Evolutionary conservation across 2,329 filamentous ascomycete genomes (phyloP), one percentile per base, ranked within the genome.

Genomic region (Microcera coccophila): DNA sequence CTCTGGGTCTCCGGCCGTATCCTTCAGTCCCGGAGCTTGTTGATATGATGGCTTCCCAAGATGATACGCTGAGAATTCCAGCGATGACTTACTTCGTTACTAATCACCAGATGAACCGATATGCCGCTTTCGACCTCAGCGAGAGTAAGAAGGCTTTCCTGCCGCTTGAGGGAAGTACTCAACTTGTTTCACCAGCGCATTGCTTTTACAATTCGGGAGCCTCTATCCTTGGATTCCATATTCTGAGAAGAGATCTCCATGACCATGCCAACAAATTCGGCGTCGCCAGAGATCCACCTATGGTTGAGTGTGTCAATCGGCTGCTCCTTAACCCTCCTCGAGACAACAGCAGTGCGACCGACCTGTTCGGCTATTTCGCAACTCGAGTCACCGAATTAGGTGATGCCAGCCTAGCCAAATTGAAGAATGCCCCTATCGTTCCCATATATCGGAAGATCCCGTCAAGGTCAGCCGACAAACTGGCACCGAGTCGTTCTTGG

Each of bases 121-220:
- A 98, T 62, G 75, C 69, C 1, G 67, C 70, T 3, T 87, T 81
- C 60, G 76, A 82, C 52, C 74, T 85, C 41, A 71, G 70, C 12
- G 62, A 65, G 15, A 75, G 75, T 14, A 71, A 66, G 19, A 76
- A 76, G 47, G 67, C 78, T 2, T 86, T 89, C 47, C 68, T 97
- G 28, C 90, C 90, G 1, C 68, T 94, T 1, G 77, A 90, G 52
- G 82, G 81, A 14, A 76, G 78, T n/a, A 69, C 74, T 3, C 75
- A 80, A 42, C 71, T 95, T 20, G 86, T 89, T 2, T 68, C 76
- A 1, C 90, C 91, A 0, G 79, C 77, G 2, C 78, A 82, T 45
- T 96, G 90, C 59, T 98, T 88, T 60, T 89, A 83, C 1, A 91
- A 97, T 53, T 79, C 84, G 29, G 78, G 78, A 32, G 87, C 87